A percentile compares a stretch with the other conserved stretches of the same genome.
Conservation (phyloP, 78 protist species). For the Pigoraptor vietnamica region DNA sequence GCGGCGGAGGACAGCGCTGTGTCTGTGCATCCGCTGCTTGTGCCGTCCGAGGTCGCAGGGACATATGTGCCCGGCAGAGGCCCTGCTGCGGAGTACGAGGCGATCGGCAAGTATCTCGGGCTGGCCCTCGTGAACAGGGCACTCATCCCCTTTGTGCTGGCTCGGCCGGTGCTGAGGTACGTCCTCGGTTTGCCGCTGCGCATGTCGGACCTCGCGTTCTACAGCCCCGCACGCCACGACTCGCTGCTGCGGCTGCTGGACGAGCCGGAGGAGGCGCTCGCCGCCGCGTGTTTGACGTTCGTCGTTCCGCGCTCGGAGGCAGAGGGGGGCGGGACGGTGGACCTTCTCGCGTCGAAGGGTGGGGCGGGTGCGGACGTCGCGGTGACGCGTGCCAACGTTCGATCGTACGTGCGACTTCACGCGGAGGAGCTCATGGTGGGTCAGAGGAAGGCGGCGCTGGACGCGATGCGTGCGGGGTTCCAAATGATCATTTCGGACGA, state of each 20-base stretch:
- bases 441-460: too few species aligned
- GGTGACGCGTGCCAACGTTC: too few species aligned
- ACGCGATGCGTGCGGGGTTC: too few species aligned
- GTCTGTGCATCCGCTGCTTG: background rate
- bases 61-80: background rate
- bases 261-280: too few species aligned
- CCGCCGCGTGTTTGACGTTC: background rate
- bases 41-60: background rate
- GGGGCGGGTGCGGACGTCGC: too few species aligned
- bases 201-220: background rate
- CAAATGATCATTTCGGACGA: too few species aligned
- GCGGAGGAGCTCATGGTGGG: too few species aligned
- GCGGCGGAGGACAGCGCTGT: background rate
- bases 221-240: too few species aligned
- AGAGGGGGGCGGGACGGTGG: too few species aligned
- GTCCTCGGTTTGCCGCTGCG: background rate
- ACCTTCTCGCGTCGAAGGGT: too few species aligned
- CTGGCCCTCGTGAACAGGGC: background rate
- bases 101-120: background rate
- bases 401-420: too few species aligned
- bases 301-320: background rate
- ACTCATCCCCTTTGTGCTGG: background rate
- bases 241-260: too few species aligned
- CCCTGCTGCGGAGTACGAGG: background rate
- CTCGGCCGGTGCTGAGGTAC: background rate